phyloP scores from a whole-genome alignment of 2,329 filamentous ascomycete genomes.

The Cladophialophora exuberans region DNA sequence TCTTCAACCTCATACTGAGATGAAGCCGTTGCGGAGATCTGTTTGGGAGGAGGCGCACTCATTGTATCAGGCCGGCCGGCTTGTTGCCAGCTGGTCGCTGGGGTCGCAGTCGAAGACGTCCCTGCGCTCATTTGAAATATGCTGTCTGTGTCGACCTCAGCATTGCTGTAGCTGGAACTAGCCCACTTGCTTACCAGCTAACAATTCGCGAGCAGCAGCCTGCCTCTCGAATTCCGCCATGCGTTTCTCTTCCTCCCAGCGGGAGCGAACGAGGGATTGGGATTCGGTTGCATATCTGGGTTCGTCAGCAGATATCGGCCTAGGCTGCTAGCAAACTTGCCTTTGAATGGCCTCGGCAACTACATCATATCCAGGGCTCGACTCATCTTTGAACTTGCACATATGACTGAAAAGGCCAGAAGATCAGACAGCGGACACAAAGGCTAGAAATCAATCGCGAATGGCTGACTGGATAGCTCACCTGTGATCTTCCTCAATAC shows the following conservation, averaged over 20 bases:
- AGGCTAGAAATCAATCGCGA: not conserved
- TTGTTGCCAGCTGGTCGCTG: not conserved
- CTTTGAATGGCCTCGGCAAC: conserved; percentile 51
- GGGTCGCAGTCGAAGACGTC: conserved; percentile 11
- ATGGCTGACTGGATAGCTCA: no score
- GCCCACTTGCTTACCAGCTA: conserved; percentile 36
- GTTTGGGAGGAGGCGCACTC: conserved; percentile 26
- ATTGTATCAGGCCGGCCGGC: conserved; percentile 22
- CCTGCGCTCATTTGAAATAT: conserved; percentile 15
- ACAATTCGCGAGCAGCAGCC: conserved; percentile 44
- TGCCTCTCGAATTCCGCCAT: conserved; percentile 42
- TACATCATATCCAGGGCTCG: conserved; percentile 66
- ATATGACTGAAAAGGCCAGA: conserved; percentile 54
- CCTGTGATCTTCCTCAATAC: conserved; percentile 71
- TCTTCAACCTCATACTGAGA: conserved; percentile 32
- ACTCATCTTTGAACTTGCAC: conserved; percentile 70
- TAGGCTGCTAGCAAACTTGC: conserved; percentile 1
- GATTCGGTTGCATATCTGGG: conserved; percentile 55
- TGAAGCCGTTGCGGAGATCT: conserved; percentile 16
- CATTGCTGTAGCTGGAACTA: not conserved
- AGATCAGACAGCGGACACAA: not conserved
- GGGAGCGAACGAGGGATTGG: conserved; percentile 55
- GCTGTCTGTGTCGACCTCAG: conserved; percentile 17
- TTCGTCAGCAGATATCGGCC: conserved; percentile 13
- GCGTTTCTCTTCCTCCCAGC: conserved; percentile 64